Evolutionary conservation across 345 rosid genomes (phyloP).

Genomic region (Angophora floribunda): DNA sequence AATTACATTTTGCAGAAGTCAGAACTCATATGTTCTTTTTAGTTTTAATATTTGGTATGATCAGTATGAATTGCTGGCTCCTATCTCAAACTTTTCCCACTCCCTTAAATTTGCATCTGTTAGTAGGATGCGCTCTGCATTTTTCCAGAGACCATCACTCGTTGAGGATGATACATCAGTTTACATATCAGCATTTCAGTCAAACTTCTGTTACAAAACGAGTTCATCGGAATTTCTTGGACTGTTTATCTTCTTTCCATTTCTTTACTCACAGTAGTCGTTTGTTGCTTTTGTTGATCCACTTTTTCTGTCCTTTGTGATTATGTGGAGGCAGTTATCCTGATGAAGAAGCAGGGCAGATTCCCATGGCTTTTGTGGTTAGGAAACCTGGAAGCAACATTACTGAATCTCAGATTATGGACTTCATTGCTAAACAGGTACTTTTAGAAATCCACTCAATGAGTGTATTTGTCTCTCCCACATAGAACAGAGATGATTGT

Average conservation of each 20-base stretch:
- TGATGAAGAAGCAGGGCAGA: conserved; percentile 86
- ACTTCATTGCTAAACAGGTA: conserved; percentile 64
- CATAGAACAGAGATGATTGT: background rate
- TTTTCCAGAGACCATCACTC: background rate
- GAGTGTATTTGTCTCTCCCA: background rate
- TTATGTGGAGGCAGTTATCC: conserved; percentile 42
- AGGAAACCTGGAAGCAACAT: conserved; percentile 59
- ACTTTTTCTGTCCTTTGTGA: background rate
- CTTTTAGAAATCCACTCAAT: background rate
- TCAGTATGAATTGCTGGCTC: background rate
- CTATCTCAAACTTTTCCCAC: background rate
- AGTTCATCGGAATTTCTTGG: background rate
- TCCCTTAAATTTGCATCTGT: background rate
- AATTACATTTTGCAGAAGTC: background rate
- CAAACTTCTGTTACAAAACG: background rate
- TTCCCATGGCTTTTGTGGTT: conserved; percentile 92
- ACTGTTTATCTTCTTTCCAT: background rate
- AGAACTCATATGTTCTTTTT: background rate
- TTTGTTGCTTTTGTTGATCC: background rate
- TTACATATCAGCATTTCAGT: background rate
- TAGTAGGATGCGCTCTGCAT: background rate
- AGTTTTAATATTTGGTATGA: background rate
- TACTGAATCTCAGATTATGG: conserved; percentile 46
- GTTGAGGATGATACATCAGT: background rate
- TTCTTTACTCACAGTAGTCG: background rate